Conservation (phyloP, 805 yeast genomes). For the Metschnikowia picachoensis region DNA sequence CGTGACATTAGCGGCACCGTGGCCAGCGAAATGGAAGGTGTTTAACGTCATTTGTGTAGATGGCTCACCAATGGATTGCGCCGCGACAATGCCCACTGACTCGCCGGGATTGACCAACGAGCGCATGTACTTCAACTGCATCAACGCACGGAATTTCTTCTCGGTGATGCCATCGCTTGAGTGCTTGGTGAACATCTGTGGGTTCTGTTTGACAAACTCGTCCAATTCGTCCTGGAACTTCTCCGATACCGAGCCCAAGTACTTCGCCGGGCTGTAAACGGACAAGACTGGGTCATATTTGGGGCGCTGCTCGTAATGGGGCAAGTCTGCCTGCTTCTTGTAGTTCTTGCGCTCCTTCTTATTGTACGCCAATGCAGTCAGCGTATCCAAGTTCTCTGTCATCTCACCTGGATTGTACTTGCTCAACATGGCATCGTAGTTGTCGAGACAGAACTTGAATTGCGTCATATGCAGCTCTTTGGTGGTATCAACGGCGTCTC, state of each 20-base stretch:
- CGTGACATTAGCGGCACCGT: conserved; percentile 99
- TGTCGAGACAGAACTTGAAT: conserved; percentile 88
- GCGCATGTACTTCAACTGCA: conserved; percentile 98
- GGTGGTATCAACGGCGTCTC: conserved; percentile 92
- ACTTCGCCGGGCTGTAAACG: conserved; percentile 81
- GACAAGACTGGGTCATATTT: conserved; percentile 89
- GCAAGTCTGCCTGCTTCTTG: conserved; percentile 58
- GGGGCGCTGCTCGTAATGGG: conserved; percentile 57
- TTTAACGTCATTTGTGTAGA: conserved; percentile 98
- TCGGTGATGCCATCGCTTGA: conserved; percentile 54
- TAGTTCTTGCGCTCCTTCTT: conserved; percentile 76
- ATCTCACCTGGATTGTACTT: conserved; percentile 82
- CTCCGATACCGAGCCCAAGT: conserved; percentile 91
- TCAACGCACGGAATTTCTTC: conserved; percentile 88
- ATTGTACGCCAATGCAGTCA: conserved; percentile 70
- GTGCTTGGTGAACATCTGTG: conserved; percentile 50
- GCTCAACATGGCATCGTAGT: conserved; percentile 78
- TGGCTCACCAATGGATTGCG: conserved; percentile 98
- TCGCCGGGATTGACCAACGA: conserved; percentile 95
- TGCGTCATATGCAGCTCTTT: conserved; percentile 92
- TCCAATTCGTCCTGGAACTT: conserved; percentile 80
- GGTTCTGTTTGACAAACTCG: conserved; percentile 54
- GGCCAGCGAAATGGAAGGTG: conserved; percentile 99
- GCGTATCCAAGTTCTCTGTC: conserved; percentile 74
- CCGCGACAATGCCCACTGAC: conserved; percentile 96